Conservation (phyloP, 352 stramenopile genomes). For the Phytophthora hibernalis region DNA sequence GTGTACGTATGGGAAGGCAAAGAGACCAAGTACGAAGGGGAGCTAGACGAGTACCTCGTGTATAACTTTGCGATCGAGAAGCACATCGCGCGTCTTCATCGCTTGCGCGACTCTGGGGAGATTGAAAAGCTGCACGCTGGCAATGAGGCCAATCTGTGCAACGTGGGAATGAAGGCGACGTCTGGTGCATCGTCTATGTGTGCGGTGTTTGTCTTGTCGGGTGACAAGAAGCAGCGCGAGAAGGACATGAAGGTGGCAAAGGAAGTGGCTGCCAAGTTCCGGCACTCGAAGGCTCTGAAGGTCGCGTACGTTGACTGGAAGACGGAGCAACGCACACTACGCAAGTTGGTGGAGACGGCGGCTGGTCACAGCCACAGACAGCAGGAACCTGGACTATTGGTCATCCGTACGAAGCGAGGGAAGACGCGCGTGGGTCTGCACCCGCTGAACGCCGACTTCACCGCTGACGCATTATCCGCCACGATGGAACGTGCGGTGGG, state of each 20-base stretch:
- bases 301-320: constrained; percentile 83
- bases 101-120: constrained; percentile 67
- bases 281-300: constrained; percentile 64
- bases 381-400: constrained; percentile 56
- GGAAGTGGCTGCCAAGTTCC: constrained; percentile 70
- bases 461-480: constrained; percentile 55
- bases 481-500: constrained; percentile 80
- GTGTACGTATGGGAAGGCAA: constrained; percentile 76
- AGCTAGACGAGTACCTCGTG: constrained; percentile 79
- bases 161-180: constrained; percentile 70
- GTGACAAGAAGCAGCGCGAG: constrained; percentile 41
- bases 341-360: constrained; percentile 51
- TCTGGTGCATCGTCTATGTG: constrained; percentile 62
- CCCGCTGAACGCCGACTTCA: constrained; percentile 45
- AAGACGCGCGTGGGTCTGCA: constrained; percentile 67
- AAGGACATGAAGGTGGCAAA: constrained; percentile 64
- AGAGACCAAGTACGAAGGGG: constrained; percentile 57
- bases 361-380: constrained; percentile 29
- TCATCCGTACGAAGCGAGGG: constrained; percentile 71
- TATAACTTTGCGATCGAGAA: constrained; percentile 90
- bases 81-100: constrained; percentile 73
- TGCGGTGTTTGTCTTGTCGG: constrained; percentile 76
- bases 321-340: constrained; percentile 57
- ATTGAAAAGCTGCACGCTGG: constrained; percentile 77
- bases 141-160: constrained; percentile 83